A percentile compares a stretch with the other conserved stretches of the same genome.
phyloP scores from a whole-genome alignment of 2,329 filamentous ascomycete genomes.

The Lasiodiplodia citricola region DNA sequence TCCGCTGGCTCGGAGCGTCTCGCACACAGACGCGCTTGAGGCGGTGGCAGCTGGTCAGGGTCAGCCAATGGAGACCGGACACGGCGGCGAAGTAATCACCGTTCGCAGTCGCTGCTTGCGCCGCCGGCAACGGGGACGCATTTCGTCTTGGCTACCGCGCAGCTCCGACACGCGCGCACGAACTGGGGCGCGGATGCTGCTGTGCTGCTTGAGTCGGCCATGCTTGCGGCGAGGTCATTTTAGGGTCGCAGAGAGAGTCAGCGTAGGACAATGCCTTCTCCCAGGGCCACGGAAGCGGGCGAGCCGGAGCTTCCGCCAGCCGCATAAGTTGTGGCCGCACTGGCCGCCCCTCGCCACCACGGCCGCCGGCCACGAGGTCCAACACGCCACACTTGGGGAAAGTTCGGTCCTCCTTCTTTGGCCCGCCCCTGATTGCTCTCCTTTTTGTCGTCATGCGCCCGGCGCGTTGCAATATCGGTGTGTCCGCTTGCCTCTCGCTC shows the following conservation, averaged over 20 bases:
- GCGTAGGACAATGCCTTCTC: not conserved
- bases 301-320: constrained; percentile 10
- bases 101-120: constrained; percentile 23
- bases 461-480: constrained; percentile 4
- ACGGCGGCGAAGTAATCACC: constrained; percentile 18
- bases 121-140: constrained; percentile 14
- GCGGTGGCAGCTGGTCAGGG: constrained; percentile 16
- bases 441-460: constrained; percentile 11
- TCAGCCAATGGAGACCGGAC: constrained; percentile 13
- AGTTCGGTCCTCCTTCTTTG: constrained; percentile 4
- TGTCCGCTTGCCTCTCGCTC: constrained; percentile 8
- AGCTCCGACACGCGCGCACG: constrained; percentile 23
- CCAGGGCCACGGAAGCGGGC: not conserved
- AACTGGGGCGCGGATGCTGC: constrained; percentile 5
- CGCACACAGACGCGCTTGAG: constrained; percentile 19
- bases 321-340: constrained; percentile 11
- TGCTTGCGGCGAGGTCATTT: constrained; percentile 7
- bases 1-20: constrained; percentile 21
- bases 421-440: not conserved
- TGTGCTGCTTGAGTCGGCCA: not conserved
- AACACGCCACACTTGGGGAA: not conserved
- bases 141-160: constrained; percentile 27
- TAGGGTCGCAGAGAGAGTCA: not conserved
- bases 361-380: not conserved
- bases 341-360: not conserved